A percentile compares a stretch with the other conserved stretches of the same genome.
Conservation (phyloP, 2,329 filamentous ascomycete species). For the Lachnellula cervina region DNA sequence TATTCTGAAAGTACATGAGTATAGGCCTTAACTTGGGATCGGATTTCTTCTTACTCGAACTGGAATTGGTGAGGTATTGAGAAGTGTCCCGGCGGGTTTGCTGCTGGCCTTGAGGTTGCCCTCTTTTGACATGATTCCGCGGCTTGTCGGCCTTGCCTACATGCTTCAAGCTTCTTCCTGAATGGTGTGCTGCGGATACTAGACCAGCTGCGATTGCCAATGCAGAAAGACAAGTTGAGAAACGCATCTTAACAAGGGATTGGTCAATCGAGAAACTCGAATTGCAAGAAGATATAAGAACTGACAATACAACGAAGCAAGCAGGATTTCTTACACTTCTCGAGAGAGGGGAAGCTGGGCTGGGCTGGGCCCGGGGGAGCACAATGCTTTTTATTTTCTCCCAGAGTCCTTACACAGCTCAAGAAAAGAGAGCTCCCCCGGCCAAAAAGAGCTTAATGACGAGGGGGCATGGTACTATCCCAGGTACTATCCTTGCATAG, state of each 20-base stretch:
- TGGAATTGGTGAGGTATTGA: constrained; percentile 24
- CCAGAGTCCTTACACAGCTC: no score
- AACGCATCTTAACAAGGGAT: constrained; percentile 15
- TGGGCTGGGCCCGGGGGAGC: background rate
- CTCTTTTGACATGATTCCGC: constrained; percentile 9
- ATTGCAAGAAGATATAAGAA: background rate
- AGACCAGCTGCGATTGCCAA: constrained; percentile 15
- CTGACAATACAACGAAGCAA: background rate
- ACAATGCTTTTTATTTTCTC: background rate
- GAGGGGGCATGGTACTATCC: background rate
- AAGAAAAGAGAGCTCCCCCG: background rate
- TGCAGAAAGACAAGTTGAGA: constrained; percentile 20
- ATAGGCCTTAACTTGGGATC: background rate
- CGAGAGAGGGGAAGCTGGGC: background rate
- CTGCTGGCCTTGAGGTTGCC: constrained; percentile 4
- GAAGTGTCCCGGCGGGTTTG: constrained; percentile 7
- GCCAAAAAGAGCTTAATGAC: background rate
- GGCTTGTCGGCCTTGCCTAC: constrained; percentile 19
- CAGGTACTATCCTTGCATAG: background rate
- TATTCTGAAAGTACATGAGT: constrained; percentile 42
- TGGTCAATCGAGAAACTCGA: background rate
- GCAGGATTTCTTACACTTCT: background rate
- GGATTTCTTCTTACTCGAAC: constrained; percentile 20
- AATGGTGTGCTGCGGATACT: constrained; percentile 16
- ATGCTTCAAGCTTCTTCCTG: constrained; percentile 21